Percentiles rank a stretch among this genome's conserved stretches.
Conservation (phyloP, 1,139 yeast genomes). For the Spencermartinsiella ligniputridi region DNA sequence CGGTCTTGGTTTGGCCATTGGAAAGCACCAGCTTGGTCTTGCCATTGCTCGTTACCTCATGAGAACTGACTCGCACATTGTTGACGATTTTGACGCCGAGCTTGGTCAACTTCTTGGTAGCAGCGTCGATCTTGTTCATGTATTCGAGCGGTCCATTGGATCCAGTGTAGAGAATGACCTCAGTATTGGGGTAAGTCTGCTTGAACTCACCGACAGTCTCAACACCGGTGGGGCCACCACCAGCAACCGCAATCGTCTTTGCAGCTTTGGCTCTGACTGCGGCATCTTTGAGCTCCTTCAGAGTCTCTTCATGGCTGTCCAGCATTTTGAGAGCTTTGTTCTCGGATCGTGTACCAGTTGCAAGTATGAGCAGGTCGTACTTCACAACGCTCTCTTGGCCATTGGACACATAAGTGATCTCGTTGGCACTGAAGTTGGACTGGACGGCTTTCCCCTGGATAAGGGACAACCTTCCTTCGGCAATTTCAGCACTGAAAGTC, state of each 20-base stretch:
- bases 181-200: slow-evolving; percentile 16
- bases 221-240: slow-evolving; percentile 94
- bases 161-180: slow-evolving; percentile 25
- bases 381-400: slow-evolving; percentile 32
- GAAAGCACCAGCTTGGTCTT: slow-evolving; percentile 12
- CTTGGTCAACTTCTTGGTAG: slow-evolving; percentile 15
- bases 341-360: slow-evolving; percentile 67
- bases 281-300: slow-evolving; percentile 69
- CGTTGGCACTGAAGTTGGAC: slow-evolving; percentile 21
- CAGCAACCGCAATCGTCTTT: slow-evolving; percentile 72
- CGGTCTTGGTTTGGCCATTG: slow-evolving; percentile 16
- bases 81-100: slow-evolving; percentile 23
- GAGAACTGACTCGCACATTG: slow-evolving; percentile 13
- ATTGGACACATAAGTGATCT: not conserved
- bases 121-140: slow-evolving; percentile 10
- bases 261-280: slow-evolving; percentile 73
- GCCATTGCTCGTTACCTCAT: slow-evolving; percentile 11
- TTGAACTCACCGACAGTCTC: slow-evolving; percentile 73
- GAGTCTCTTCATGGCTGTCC: slow-evolving; percentile 69
- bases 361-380: slow-evolving; percentile 74
- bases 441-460: slow-evolving; percentile 33
- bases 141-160: slow-evolving; percentile 16
- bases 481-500: slow-evolving; percentile 14
- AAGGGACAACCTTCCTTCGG: slow-evolving; percentile 17
- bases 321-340: slow-evolving; percentile 76